Evolutionary conservation across 306 rosid genomes (phyloP).

Genomic region (Medicago arabica): DNA sequence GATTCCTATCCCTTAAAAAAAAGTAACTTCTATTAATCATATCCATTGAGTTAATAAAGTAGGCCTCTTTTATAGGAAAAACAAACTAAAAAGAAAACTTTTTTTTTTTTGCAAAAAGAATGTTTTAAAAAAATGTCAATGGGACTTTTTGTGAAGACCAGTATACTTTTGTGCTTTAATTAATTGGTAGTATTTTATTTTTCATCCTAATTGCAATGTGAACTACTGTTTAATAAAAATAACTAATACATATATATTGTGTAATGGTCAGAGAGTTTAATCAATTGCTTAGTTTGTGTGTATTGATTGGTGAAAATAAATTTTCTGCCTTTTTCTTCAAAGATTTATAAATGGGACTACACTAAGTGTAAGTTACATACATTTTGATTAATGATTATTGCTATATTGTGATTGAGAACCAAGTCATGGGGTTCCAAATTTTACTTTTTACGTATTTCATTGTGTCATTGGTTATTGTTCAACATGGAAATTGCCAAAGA

Average conservation of each 20-base stretch:
- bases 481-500: neutral
- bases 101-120: neutral
- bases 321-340: neutral
- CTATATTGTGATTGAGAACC: neutral
- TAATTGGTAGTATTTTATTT: neutral
- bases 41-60: no score
- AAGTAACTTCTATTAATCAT: no score
- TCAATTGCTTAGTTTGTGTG: neutral
- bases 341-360: no score
- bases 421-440: constrained; percentile 22
- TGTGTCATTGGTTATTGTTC: constrained; percentile 17
- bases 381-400: neutral
- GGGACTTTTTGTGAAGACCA: neutral
- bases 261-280: neutral
- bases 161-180: neutral
- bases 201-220: neutral
- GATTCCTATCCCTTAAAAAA: no score
- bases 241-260: neutral
- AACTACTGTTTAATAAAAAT: neutral
- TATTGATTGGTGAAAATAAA: neutral
- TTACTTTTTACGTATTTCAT: constrained; percentile 6
- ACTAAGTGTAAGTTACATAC: neutral
- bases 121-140: neutral
- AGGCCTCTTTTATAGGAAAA: no score
- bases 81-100: no score